Evolutionary conservation across 2,329 filamentous ascomycete species (phyloP).

Genomic region (Daldinia sp.): DNA sequence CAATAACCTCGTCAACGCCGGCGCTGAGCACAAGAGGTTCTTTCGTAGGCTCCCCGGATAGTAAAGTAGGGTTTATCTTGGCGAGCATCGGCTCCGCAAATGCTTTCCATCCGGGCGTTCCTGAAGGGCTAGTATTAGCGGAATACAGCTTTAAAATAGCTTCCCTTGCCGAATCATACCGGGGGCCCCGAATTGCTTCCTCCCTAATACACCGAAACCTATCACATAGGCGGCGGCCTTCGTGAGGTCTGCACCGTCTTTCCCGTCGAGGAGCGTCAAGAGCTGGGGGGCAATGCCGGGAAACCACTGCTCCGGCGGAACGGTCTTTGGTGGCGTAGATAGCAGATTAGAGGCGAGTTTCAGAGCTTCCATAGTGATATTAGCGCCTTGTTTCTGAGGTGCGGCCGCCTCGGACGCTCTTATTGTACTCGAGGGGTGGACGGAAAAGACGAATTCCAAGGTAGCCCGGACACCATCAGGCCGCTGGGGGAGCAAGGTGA

Average conservation of each 20-base stretch:
- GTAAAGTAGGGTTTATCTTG: slow-evolving; percentile 60
- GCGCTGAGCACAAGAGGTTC: slow-evolving; percentile 47
- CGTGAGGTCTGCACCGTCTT: slow-evolving; percentile 67
- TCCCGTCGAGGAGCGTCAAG: slow-evolving; percentile 70
- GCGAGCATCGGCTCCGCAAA: slow-evolving; percentile 71
- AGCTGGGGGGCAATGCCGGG: slow-evolving; percentile 71
- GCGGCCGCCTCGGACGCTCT: slow-evolving; percentile 56
- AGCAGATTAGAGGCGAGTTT: slow-evolving; percentile 72
- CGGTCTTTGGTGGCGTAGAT: slow-evolving; percentile 67
- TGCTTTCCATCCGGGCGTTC: slow-evolving; percentile 69
- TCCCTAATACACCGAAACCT: slow-evolving; percentile 74
- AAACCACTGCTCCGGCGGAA: slow-evolving; percentile 71
- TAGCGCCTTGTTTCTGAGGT: slow-evolving; percentile 68
- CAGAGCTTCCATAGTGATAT: slow-evolving; percentile 76
- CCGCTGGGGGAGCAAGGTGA: slow-evolving; percentile 72
- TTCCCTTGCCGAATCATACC: slow-evolving; percentile 55
- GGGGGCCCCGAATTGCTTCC: slow-evolving; percentile 72
- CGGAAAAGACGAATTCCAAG: slow-evolving; percentile 77
- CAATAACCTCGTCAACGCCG: slow-evolving; percentile 56
- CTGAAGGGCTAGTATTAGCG: slow-evolving; percentile 51
- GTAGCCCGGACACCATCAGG: slow-evolving; percentile 73
- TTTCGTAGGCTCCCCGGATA: slow-evolving; percentile 40
- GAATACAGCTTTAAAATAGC: neutral
- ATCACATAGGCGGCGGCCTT: slow-evolving; percentile 72
- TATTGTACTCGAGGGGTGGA: slow-evolving; percentile 68